These are phyloP conservation scores for Vaccinium macrocarpon DNA, from an alignment of 148 eudicot species.

Conservation along the genomic window DNA sequence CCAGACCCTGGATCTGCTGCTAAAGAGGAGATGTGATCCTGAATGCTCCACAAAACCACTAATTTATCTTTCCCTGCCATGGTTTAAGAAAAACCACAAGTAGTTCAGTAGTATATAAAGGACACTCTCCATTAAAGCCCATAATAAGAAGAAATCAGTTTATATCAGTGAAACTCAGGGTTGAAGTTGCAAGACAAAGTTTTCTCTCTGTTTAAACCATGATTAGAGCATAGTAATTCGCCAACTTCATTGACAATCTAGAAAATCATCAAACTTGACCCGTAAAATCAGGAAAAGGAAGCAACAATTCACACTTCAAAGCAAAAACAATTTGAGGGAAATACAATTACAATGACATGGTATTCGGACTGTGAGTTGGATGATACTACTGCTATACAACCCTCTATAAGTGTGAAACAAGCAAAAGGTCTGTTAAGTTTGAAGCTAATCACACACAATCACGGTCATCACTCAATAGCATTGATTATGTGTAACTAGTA, in stretches of 20 bases:
- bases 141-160: not conserved
- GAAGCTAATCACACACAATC: not conserved
- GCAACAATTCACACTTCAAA: not conserved
- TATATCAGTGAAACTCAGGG: not conserved
- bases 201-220: not conserved
- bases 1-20: slow-evolving; percentile 57
- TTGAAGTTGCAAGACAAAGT: not conserved
- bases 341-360: not conserved
- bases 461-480: not conserved
- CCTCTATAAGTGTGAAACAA: not conserved
- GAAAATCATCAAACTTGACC: not conserved
- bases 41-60: slow-evolving; percentile 92
- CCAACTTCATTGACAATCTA: not conserved
- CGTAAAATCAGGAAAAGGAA: not conserved
- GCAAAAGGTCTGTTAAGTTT: not conserved
- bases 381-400: not conserved
- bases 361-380: not conserved
- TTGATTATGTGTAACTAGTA: not conserved
- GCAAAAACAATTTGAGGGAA: not conserved
- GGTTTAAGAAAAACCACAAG: not conserved
- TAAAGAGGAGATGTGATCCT: slow-evolving; percentile 80
- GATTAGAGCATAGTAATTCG: not conserved
- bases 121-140: not conserved
- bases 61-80: slow-evolving; percentile 82
- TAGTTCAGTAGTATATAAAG: slow-evolving; percentile 6